Conservation (phyloP, 805 yeast species). For the Ogataea angusta region DNA sequence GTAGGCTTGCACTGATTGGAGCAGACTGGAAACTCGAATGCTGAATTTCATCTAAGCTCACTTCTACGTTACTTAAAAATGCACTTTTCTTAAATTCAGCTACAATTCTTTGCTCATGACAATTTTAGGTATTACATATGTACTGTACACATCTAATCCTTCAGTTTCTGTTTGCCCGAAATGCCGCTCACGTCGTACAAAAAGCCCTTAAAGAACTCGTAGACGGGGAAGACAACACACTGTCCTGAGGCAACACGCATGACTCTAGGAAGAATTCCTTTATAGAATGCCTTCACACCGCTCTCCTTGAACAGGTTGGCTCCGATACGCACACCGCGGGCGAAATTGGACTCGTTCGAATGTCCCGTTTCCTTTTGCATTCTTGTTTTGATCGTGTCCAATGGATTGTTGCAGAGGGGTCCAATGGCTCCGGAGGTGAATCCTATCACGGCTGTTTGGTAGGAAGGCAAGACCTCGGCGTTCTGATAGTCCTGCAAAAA, state of each 20-base stretch:
- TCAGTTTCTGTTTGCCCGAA: slow-evolving; percentile 15
- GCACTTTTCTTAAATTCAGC: too few relatives aligned
- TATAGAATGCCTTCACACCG: slow-evolving; percentile 84
- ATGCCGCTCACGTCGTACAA: slow-evolving; percentile 43
- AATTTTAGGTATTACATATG: too few relatives aligned
- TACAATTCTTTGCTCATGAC: too few relatives aligned
- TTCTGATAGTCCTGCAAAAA: slow-evolving; percentile 60
- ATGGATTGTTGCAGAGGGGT: slow-evolving; percentile 95
- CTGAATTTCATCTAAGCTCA: too few relatives aligned
- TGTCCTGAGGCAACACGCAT: slow-evolving; percentile 99
- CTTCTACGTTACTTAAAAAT: too few relatives aligned
- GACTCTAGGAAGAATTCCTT: slow-evolving; percentile 97
- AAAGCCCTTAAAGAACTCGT: slow-evolving; percentile 76
- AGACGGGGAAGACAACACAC: slow-evolving; percentile 96
- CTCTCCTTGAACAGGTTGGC: slow-evolving; percentile 79
- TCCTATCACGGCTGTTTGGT: slow-evolving; percentile 93
- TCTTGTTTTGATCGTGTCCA: slow-evolving; percentile 95
- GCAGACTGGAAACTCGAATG: too few relatives aligned
- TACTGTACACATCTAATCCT: slow-evolving; percentile 11
- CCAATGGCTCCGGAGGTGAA: slow-evolving; percentile 95
- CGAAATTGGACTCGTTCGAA: slow-evolving; percentile 61
- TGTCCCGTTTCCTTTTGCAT: slow-evolving; percentile 85
- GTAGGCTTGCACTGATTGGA: background rate
- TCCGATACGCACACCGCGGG: slow-evolving; percentile 78
- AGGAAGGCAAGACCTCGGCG: slow-evolving; percentile 67